These are phyloP conservation scores for Sporobolomyces phaffii DNA, from an alignment of 768 basidiomycete species.

Conservation along the genomic window DNA sequence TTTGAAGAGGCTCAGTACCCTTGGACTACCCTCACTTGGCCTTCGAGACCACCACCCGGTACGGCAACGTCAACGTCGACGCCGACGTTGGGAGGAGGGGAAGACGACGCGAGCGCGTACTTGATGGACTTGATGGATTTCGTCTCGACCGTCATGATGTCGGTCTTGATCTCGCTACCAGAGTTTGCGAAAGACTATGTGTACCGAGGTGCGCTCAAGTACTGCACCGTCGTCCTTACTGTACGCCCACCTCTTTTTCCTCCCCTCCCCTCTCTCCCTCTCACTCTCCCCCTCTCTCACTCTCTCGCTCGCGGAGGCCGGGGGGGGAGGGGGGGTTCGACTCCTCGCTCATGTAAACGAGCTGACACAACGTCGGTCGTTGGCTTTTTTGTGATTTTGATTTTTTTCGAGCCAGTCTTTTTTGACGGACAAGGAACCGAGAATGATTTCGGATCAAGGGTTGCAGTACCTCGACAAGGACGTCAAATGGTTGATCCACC, in stretches of 20 bases:
- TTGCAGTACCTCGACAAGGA: slow-evolving; percentile 36
- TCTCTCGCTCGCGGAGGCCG: too few relatives aligned
- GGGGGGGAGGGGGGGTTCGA: too few relatives aligned
- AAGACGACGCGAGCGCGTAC: slow-evolving; percentile 82
- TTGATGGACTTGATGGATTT: slow-evolving; percentile 91
- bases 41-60: too few relatives aligned
- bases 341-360: too few relatives aligned
- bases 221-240: slow-evolving; percentile 82
- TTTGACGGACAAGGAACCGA: slow-evolving; percentile 38
- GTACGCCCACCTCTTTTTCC: slow-evolving; percentile 51
- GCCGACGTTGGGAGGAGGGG: slow-evolving; percentile 45
- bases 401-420: too few relatives aligned
- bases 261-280: too few relatives aligned
- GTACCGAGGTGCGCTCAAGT: slow-evolving; percentile 77
- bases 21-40: slow-evolving; percentile 73
- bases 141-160: slow-evolving; percentile 89
- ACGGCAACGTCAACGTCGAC: slow-evolving; percentile 50
- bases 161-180: slow-evolving; percentile 63
- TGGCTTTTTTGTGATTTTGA: too few relatives aligned
- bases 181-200: slow-evolving; percentile 71
- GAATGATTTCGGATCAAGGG: slow-evolving; percentile 34
- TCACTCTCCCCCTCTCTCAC: too few relatives aligned
- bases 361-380: too few relatives aligned
- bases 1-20: slow-evolving; percentile 93
- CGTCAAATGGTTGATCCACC: slow-evolving; percentile 36